These are phyloP conservation scores for Glutinoglossum americanum DNA, from an alignment of 495 filamentous ascomycete species.

Conservation along the genomic window DNA sequence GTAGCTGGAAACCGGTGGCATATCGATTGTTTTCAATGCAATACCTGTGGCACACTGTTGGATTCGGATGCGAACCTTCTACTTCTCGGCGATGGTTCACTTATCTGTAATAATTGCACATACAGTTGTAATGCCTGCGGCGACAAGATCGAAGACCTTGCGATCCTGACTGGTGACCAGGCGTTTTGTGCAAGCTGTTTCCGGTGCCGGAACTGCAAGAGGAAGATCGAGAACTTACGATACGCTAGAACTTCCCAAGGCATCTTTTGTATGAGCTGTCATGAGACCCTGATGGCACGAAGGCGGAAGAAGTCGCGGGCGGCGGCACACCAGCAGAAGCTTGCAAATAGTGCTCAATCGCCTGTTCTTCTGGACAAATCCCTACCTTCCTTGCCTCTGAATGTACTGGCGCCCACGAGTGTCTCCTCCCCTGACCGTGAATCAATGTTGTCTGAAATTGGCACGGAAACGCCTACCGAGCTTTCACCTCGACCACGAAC, in stretches of 20 bases:
- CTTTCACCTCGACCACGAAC: conserved; percentile 41
- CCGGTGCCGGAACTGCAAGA: conserved; percentile 91
- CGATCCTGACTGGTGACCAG: conserved; percentile 93
- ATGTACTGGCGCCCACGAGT: conserved; percentile 27
- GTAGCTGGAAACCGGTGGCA: conserved; percentile 96
- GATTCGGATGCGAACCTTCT: conserved; percentile 97
- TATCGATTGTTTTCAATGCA: conserved; percentile 97
- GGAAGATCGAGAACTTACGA: conserved; percentile 93
- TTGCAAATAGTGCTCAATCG: conserved; percentile 32
- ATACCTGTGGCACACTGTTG: conserved; percentile 82
- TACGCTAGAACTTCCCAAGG: conserved; percentile 96
- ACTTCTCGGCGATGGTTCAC: conserved; percentile 86
- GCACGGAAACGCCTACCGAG: conserved; percentile 48
- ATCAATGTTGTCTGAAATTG: conserved; percentile 38
- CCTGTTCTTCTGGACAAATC: conserved; percentile 76
- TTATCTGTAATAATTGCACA: conserved; percentile 98
- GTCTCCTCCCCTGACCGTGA: conserved; percentile 24
- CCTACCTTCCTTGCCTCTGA: conserved; percentile 73
- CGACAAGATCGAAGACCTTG: conserved; percentile 96
- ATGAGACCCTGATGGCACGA: conserved; percentile 94
- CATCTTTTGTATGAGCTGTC: conserved; percentile 99
- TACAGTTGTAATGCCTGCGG: conserved; percentile 96
- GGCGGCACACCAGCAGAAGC: conserved; percentile 29
- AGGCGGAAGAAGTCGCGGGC: conserved; percentile 66
- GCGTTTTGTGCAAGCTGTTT: conserved; percentile 98